Evolutionary conservation across 805 yeast genomes (phyloP).

Genomic region (Dipodascus albidus): DNA sequence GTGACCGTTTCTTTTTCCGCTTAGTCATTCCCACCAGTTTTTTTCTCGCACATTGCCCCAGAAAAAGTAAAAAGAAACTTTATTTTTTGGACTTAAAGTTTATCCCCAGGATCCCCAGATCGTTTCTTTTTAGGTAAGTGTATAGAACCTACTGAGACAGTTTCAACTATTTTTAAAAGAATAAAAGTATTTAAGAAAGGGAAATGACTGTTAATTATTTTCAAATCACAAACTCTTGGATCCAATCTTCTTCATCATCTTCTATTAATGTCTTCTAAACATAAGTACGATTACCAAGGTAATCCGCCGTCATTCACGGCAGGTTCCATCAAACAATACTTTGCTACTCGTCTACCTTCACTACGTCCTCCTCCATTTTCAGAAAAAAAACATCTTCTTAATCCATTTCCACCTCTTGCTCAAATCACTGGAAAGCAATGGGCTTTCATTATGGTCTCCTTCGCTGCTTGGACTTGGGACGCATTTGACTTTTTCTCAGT

Average conservation of each 20-base stretch:
- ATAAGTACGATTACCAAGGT: not conserved
- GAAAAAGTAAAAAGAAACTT: no score
- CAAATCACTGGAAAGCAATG: slow-evolving; percentile 43
- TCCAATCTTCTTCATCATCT: not conserved
- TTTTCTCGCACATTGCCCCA: no score
- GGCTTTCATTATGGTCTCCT: slow-evolving; percentile 49
- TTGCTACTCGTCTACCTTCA: slow-evolving; percentile 22
- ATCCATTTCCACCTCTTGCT: slow-evolving; percentile 51
- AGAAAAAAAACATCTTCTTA: slow-evolving; percentile 24
- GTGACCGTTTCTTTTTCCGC: not conserved
- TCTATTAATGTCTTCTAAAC: not conserved
- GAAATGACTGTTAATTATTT: no score
- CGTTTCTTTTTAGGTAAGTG: not conserved
- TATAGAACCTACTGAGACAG: no score
- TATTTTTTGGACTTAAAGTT: no score
- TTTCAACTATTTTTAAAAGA: no score
- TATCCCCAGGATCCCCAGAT: not conserved
- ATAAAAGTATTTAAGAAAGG: no score
- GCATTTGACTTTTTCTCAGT: slow-evolving; percentile 62
- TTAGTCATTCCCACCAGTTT: no score
- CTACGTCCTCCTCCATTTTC: slow-evolving; percentile 20
- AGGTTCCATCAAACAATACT: slow-evolving; percentile 19
- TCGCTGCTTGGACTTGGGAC: slow-evolving; percentile 60
- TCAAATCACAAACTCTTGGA: not conserved
- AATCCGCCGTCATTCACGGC: slow-evolving; percentile 16